A percentile compares a stretch with the other conserved stretches of the same genome.
Evolutionary conservation across 768 basidiomycete genomes (phyloP).

Genomic region (Trametes punicea): DNA sequence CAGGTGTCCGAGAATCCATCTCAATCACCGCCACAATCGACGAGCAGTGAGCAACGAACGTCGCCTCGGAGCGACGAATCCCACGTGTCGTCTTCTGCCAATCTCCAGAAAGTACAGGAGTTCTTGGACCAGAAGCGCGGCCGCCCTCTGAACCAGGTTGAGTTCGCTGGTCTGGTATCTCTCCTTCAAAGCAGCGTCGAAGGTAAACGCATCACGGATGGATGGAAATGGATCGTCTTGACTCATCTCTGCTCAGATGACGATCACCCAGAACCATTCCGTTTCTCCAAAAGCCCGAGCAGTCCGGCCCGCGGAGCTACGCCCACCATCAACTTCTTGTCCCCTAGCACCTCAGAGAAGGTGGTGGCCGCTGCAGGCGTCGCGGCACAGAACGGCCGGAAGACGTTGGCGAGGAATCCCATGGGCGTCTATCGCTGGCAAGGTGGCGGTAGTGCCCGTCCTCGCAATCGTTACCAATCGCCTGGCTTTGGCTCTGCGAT

Average conservation of each 20-base stretch:
- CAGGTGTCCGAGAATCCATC: neutral
- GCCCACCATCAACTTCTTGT: conserved; percentile 28
- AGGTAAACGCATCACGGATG: conserved; percentile 31
- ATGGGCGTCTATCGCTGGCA: conserved; percentile 73
- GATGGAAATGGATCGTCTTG: conserved; percentile 3
- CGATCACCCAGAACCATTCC: conserved; percentile 54
- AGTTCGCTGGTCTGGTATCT: conserved; percentile 52
- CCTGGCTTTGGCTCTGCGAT: conserved; percentile 66
- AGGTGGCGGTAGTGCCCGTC: conserved; percentile 71
- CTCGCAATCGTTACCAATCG: conserved; percentile 67
- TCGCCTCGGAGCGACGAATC: conserved; percentile 17
- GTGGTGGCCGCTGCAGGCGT: conserved; percentile 15
- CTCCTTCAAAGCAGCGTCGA: conserved; percentile 51
- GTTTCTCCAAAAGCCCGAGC: conserved; percentile 52
- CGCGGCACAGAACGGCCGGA: conserved; percentile 40
- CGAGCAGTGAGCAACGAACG: conserved; percentile 7
- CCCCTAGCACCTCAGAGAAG: conserved; percentile 22
- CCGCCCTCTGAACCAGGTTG: conserved; percentile 47
- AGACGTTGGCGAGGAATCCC: conserved; percentile 63
- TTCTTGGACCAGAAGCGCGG: conserved; percentile 49
- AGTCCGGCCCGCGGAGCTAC: conserved; percentile 37
- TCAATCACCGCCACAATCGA: conserved; percentile 4
- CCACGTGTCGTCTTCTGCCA: conserved; percentile 8
- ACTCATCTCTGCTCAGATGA: conserved; percentile 20
- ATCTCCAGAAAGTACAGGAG: conserved; percentile 16